Evolutionary conservation across 768 basidiomycete genomes (phyloP).

Genomic region (Naganishia randhawae): DNA sequence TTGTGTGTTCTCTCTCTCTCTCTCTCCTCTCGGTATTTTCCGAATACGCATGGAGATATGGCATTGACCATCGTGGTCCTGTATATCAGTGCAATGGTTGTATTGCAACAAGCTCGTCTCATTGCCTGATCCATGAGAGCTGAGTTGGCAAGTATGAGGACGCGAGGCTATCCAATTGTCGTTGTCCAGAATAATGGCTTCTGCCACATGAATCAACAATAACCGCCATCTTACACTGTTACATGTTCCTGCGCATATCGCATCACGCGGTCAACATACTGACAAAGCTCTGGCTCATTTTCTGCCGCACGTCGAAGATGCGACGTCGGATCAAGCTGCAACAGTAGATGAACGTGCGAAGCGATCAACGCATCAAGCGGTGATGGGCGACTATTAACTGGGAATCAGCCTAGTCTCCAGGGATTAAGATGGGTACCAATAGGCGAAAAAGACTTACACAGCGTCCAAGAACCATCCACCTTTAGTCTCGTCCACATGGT

Average conservation of each 20-base stretch:
- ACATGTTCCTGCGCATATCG: slow-evolving; percentile 10
- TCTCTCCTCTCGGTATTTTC: no score
- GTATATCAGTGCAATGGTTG: no score
- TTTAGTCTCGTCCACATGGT: slow-evolving; percentile 12
- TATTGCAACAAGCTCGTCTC: no score
- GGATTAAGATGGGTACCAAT: background rate
- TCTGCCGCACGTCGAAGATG: slow-evolving; percentile 23
- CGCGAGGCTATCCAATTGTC: no score
- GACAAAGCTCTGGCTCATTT: slow-evolving; percentile 13
- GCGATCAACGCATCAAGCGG: slow-evolving; percentile 30
- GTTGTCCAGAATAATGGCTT: no score
- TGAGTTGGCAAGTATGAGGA: no score
- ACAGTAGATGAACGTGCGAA: slow-evolving; percentile 29
- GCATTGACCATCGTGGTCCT: no score
- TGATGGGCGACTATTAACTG: slow-evolving; percentile 20
- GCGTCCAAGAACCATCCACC: slow-evolving; percentile 27
- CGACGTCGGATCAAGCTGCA: slow-evolving; percentile 9
- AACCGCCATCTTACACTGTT: background rate
- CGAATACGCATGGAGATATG: no score
- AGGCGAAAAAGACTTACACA: slow-evolving; percentile 17
- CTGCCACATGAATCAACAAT: no score
- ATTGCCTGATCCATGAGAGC: no score
- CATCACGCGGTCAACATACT: slow-evolving; percentile 27
- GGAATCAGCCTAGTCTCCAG: no score
- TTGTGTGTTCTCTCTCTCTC: no score